phyloP scores from a whole-genome alignment of 805 yeast genomes.

The Lipomyces sp. region DNA sequence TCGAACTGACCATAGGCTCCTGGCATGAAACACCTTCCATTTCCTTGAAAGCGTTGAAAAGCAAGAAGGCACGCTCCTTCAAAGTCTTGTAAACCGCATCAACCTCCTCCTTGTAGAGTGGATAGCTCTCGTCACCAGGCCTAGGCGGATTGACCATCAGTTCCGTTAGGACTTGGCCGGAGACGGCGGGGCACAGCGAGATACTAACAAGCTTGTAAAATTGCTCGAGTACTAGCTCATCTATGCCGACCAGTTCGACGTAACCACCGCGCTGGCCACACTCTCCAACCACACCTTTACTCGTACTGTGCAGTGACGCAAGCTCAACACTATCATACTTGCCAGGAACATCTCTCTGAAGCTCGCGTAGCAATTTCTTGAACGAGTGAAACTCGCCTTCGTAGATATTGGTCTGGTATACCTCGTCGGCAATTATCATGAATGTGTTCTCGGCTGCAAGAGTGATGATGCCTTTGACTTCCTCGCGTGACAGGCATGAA shows the following conservation, averaged over 20 bases:
- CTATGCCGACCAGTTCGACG: constrained; percentile 89
- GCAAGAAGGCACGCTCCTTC: constrained; percentile 61
- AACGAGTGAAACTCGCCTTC: constrained; percentile 70
- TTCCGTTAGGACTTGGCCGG: constrained; percentile 93
- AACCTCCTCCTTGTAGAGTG: constrained; percentile 66
- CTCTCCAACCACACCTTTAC: constrained; percentile 97
- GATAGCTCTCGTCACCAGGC: constrained; percentile 75
- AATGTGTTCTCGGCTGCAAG: constrained; percentile 85
- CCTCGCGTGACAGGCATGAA: constrained; percentile 66
- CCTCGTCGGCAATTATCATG: constrained; percentile 95
- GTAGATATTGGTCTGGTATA: constrained; percentile 91
- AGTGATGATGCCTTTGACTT: constrained; percentile 71
- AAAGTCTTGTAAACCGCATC: constrained; percentile 64
- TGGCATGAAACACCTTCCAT: constrained; percentile 87
- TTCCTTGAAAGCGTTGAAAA: constrained; percentile 72
- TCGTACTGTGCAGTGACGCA: constrained; percentile 93
- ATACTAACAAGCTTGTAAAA: constrained; percentile 87
- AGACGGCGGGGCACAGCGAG: constrained; percentile 89
- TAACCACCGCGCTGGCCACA: constrained; percentile 99
- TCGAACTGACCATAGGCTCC: constrained; percentile 55
- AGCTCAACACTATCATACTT: constrained; percentile 74
- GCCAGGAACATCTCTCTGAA: constrained; percentile 60
- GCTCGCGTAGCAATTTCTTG: constrained; percentile 72
- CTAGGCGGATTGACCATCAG: constrained; percentile 92
- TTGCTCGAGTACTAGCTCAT: constrained; percentile 67